Conservation (phyloP, 169 alveolate species). For the Plasmodium fragile region DNA sequence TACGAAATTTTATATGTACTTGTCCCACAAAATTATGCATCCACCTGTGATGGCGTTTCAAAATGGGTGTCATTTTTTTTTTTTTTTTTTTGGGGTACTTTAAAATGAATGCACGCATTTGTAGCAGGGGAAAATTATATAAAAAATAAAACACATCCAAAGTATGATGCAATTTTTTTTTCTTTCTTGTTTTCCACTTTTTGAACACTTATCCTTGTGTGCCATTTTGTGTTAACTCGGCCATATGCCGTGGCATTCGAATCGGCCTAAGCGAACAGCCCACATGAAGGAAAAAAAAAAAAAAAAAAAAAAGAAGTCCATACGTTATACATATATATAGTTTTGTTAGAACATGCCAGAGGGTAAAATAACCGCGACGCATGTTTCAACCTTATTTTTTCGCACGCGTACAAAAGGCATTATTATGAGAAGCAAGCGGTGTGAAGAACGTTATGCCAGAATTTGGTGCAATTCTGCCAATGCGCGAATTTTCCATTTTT, state of each 20-base stretch:
- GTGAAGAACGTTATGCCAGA: not conserved
- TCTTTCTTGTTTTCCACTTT: not conserved
- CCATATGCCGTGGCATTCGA: not conserved
- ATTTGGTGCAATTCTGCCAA: not conserved
- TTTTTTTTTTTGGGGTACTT: not conserved
- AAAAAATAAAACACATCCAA: not conserved
- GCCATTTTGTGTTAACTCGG: constrained; percentile 1
- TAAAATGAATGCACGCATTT: not conserved
- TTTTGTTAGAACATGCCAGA: not conserved
- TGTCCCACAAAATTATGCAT: not conserved
- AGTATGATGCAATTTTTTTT: not conserved
- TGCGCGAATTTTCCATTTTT: not conserved
- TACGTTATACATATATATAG: not conserved
- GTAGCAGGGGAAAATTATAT: not conserved
- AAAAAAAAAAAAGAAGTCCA: not conserved
- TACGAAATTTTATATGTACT: not conserved
- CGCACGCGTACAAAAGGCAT: not conserved
- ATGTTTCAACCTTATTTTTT: not conserved
- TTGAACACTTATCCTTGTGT: not conserved
- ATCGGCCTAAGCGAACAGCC: not conserved
- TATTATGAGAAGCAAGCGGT: not conserved
- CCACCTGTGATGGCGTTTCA: not conserved
- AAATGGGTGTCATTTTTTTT: not conserved
- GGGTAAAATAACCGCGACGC: not conserved
- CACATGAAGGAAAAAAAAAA: not conserved